phyloP scores from a whole-genome alignment of 345 rosid genomes.

The Eucalyptus curtisii region DNA sequence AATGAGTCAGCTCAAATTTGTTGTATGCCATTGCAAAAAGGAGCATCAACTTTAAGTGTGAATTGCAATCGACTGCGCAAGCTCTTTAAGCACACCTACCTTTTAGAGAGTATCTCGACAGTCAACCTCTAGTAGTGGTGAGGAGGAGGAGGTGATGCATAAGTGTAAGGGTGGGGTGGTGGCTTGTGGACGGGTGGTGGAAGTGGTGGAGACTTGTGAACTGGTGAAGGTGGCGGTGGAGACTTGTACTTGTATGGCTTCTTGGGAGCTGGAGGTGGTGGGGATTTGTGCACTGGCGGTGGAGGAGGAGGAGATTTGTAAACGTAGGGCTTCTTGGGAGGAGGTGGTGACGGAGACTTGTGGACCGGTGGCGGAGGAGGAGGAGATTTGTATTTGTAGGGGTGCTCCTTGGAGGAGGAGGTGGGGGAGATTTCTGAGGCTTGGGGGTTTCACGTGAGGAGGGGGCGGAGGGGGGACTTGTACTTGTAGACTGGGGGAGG shows the following conservation, averaged over 20 bases:
- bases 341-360: not conserved
- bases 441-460: not conserved
- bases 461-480: conserved; percentile 18
- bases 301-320: too few relatives aligned
- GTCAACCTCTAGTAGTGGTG: conserved; percentile 26
- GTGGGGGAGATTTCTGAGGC: not conserved
- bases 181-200: not conserved
- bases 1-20: not conserved
- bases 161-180: conserved; percentile 4
- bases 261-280: not conserved
- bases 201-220: not conserved
- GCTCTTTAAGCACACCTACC: not conserved
- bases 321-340: too few relatives aligned
- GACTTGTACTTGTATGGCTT: not conserved
- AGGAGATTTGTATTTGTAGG: not conserved
- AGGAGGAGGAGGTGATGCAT: conserved; percentile 30
- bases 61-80: not conserved
- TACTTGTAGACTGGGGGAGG: not conserved
- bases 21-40: not conserved
- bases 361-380: not conserved
- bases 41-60: not conserved
- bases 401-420: too few relatives aligned
- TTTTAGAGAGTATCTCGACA: not conserved
- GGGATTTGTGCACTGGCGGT: too few relatives aligned
- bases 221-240: not conserved